A percentile compares a stretch with the other conserved stretches of the same genome.
phyloP scores from a whole-genome alignment of 257 asterid species.

The Parsonsia alboflavescens region DNA sequence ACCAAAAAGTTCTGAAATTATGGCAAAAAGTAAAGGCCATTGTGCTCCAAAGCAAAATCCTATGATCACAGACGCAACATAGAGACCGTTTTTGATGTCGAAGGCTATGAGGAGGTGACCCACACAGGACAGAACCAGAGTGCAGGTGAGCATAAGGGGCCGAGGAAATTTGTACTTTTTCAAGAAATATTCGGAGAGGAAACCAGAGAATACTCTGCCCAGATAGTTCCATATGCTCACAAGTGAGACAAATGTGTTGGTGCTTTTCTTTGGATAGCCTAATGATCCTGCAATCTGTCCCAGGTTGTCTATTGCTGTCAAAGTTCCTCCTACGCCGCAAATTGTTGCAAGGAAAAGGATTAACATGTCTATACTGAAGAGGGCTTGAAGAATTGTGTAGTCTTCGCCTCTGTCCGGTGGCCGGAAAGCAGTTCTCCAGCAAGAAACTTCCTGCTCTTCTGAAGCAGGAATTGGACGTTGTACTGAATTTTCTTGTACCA shows the following conservation, averaged over 20 bases:
- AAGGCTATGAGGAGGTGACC: constrained; percentile 71
- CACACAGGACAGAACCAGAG: constrained; percentile 38
- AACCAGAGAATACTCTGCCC: constrained; percentile 69
- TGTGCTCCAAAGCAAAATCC: constrained; percentile 89
- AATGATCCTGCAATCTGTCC: constrained; percentile 48
- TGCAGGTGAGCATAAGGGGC: constrained; percentile 45
- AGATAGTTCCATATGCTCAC: constrained; percentile 85
- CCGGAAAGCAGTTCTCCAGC: constrained; percentile 52
- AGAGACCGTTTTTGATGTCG: constrained; percentile 52
- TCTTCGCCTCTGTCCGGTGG: constrained; percentile 55
- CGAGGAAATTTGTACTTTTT: constrained; percentile 60
- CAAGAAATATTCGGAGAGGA: constrained; percentile 49
- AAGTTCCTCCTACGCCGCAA: constrained; percentile 77
- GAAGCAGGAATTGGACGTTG: neutral
- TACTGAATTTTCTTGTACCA: neutral
- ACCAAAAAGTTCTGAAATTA: constrained; percentile 75
- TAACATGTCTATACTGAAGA: constrained; percentile 23
- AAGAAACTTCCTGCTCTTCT: constrained; percentile 34
- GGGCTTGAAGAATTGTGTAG: constrained; percentile 25
- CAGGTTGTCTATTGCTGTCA: constrained; percentile 52
- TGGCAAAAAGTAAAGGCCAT: constrained; percentile 76
- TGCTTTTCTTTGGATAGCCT: constrained; percentile 56
- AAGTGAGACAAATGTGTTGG: constrained; percentile 67
- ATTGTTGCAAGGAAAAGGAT: constrained; percentile 51
- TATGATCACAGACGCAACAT: constrained; percentile 64